Percentiles rank a stretch among this genome's conserved stretches.
Conservation (phyloP, 768 basidiomycete genomes). For the Filobasidium floriforme region DNA sequence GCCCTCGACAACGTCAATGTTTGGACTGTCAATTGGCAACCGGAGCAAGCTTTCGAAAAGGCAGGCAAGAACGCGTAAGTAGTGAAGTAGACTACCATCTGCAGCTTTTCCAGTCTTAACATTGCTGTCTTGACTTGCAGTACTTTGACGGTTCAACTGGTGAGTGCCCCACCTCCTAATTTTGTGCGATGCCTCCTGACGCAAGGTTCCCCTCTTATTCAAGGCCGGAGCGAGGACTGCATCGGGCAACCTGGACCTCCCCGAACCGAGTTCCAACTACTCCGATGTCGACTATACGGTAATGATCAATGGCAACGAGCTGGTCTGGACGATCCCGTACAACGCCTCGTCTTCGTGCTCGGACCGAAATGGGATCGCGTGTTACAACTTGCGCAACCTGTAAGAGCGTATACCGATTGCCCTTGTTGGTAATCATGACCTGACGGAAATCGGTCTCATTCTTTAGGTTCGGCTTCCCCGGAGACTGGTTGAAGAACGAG, state of each 20-base stretch:
- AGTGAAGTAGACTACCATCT: background rate
- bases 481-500: constrained; percentile 14
- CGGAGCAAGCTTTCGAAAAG: background rate
- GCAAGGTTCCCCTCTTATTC: background rate
- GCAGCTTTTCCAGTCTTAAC: too few species aligned
- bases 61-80: background rate
- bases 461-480: constrained; percentile 14
- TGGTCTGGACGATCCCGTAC: constrained; percentile 26
- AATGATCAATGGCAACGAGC: constrained; percentile 23
- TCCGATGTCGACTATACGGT: constrained; percentile 23
- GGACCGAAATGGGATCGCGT: constrained; percentile 19
- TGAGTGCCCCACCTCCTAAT: background rate
- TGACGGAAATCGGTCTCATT: too few species aligned
- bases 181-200: background rate
- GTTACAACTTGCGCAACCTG: constrained; percentile 22
- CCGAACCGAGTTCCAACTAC: constrained; percentile 12
- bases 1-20: background rate
- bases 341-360: constrained; percentile 26
- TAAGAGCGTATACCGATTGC: background rate
- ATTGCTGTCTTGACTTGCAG: too few species aligned
- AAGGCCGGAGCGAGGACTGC: constrained; percentile 22
- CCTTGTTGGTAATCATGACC: too few species aligned
- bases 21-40: background rate
- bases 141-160: background rate
- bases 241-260: constrained; percentile 25